phyloP scores from a whole-genome alignment of 78 protist genomes.

The Protostelium mycophagum region DNA sequence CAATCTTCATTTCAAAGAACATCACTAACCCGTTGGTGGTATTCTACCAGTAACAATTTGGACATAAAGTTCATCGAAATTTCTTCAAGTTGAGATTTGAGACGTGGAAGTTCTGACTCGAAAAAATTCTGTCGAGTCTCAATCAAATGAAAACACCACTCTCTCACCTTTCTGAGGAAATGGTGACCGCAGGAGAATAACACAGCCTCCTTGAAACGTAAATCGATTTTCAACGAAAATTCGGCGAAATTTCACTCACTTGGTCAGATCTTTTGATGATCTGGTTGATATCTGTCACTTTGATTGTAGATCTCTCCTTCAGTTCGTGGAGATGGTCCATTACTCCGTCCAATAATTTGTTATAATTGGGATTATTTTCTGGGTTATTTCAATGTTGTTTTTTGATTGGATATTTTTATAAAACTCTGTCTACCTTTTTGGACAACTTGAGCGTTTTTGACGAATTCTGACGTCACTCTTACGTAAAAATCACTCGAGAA shows the following conservation, averaged over 20 bases:
- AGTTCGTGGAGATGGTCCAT: neutral
- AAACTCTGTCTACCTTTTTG: neutral
- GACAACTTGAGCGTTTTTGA: neutral
- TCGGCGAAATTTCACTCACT: no score
- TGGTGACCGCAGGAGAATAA: neutral
- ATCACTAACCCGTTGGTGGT: neutral
- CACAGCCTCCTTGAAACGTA: neutral
- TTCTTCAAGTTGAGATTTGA: neutral
- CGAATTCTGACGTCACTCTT: neutral
- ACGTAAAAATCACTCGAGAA: neutral
- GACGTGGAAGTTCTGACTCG: neutral
- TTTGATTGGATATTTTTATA: neutral
- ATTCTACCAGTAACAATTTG: neutral
- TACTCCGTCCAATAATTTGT: neutral
- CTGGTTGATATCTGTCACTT: neutral
- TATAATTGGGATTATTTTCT: neutral
- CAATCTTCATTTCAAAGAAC: neutral
- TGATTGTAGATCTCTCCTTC: neutral
- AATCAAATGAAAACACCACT: neutral
- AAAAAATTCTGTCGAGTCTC: neutral
- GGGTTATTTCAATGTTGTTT: no score
- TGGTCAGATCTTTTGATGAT: neutral
- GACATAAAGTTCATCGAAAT: neutral
- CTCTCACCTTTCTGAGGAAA: neutral
- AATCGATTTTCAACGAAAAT: neutral